A percentile compares a stretch with the other conserved stretches of the same genome.
Evolutionary conservation across 257 asterid genomes (phyloP).

Genomic region (Eustoma russellianum): DNA sequence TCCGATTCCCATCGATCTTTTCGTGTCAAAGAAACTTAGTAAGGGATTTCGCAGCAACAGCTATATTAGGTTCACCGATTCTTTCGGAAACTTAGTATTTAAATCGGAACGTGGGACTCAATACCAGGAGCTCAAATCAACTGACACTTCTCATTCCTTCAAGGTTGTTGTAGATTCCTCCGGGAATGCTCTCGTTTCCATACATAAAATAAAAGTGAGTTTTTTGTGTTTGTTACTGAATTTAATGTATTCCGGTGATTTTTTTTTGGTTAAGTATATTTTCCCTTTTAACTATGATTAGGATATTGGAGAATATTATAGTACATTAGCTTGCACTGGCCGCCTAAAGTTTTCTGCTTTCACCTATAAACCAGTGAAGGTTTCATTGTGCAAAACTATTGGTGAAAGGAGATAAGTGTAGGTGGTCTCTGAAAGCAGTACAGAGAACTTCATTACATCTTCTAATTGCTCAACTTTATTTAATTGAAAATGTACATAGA

Average conservation of each 20-base stretch:
- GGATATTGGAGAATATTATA: no score
- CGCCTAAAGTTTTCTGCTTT: no score
- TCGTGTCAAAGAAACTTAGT: conserved; percentile 50
- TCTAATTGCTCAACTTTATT: neutral
- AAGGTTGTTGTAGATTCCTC: conserved; percentile 53
- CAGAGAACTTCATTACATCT: conserved; percentile 3
- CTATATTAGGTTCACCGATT: conserved; percentile 44
- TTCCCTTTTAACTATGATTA: no score
- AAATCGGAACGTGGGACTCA: conserved; percentile 30
- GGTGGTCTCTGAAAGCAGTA: neutral
- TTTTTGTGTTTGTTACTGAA: neutral
- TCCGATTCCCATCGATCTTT: conserved; percentile 67
- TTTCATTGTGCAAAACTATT: neutral
- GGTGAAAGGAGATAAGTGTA: neutral
- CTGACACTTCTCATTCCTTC: conserved; percentile 7
- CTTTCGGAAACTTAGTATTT: conserved; percentile 51
- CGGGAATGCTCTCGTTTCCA: conserved; percentile 41
- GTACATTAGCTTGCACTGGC: no score
- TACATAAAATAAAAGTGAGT: conserved; percentile 45
- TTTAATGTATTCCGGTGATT: no score
- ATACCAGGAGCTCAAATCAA: conserved; percentile 7
- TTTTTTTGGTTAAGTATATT: no score
- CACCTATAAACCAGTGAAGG: neutral
- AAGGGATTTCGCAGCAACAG: conserved; percentile 27
- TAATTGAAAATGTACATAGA: no score